A percentile compares a stretch with the other conserved stretches of the same genome.
Evolutionary conservation across 345 rosid species (phyloP).

Genomic region (Xanthoceras sorbifolium): DNA sequence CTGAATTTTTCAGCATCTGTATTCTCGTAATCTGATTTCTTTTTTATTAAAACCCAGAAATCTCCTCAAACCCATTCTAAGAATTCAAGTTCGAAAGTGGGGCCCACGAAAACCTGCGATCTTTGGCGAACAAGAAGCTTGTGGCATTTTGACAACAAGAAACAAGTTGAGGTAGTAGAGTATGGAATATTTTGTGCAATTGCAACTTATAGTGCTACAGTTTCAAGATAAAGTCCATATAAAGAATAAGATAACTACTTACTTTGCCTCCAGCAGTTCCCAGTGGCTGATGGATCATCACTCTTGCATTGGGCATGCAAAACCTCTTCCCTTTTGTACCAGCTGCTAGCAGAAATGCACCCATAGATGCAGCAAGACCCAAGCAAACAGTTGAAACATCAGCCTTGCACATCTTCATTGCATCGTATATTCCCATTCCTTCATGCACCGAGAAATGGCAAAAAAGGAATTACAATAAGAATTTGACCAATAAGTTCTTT

Average conservation of each 20-base stretch:
- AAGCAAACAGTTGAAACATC: slow-evolving; percentile 94
- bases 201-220: slow-evolving; percentile 1
- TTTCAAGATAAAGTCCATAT: not conserved
- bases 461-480: slow-evolving; percentile 16
- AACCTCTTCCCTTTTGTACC: slow-evolving; percentile 93
- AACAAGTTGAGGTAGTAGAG: not conserved
- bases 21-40: too few relatives aligned
- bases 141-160: too few relatives aligned
- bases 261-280: slow-evolving; percentile 91
- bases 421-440: slow-evolving; percentile 98
- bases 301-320: slow-evolving; percentile 95
- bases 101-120: too few relatives aligned
- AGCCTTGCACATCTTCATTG: slow-evolving; percentile 93
- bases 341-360: slow-evolving; percentile 84
- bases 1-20: too few relatives aligned
- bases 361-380: slow-evolving; percentile 95
- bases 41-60: too few relatives aligned
- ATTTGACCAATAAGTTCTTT: not conserved
- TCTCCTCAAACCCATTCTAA: too few relatives aligned
- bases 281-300: slow-evolving; percentile 93
- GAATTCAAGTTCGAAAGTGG: too few relatives aligned
- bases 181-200: not conserved
- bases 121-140: too few relatives aligned
- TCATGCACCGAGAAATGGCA: slow-evolving; percentile 20
- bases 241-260: slow-evolving; percentile 27